Evolutionary conservation across 1,284 basidiomycete genomes (phyloP), one percentile per base, ranked within the genome.

Genomic region (Tranzscheliella williamsii): DNA sequence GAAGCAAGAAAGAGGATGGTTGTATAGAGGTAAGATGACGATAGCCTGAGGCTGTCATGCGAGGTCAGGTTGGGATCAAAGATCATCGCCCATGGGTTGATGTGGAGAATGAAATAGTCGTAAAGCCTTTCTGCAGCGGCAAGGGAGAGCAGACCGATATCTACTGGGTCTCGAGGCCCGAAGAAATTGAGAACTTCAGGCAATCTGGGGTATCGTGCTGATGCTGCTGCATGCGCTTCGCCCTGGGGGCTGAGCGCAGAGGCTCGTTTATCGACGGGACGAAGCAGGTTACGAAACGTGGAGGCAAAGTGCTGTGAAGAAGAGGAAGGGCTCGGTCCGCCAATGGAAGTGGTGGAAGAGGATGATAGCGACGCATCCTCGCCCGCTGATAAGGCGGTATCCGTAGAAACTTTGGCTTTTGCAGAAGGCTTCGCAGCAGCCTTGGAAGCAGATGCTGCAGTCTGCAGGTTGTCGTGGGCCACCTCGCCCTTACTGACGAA

Each of bases 401-500:
- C n/a, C n/a, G n/a, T n/a, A 20, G 17, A 34, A 18, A 8, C 8
- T 17, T 13, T 8, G 9, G 32, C 17, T 11, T 9, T 15, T 9
- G 32, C 9, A 11, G 32, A 34, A 18, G 32, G 32, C 9, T 9
- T 20, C 9, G 11, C 32, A 9, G 9, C 17, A 8, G 9, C 17
- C 18, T 34, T 21, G 18, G 8, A 22, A 13, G 20, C 23, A 22
- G 35, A 8, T 12, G 35, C 11, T 9, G 35, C 23, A 9, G 35
- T 13, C 17, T 33, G 31, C 31, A 12, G 13, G 17, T 33, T 33
- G 46, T 63, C 60, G 13, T 56, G 60, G 4, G 53, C 60, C 2
- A 63, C 53, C 26, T 63, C 60, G 13, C 60, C 60, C 27, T 63
- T 56, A 40, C 53, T 63, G 40, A 63, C 53, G 16, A 63, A 63